These are phyloP conservation scores for Zygosaccharomyces sapae DNA, from an alignment of 1,139 yeast species.

Conservation along the genomic window DNA sequence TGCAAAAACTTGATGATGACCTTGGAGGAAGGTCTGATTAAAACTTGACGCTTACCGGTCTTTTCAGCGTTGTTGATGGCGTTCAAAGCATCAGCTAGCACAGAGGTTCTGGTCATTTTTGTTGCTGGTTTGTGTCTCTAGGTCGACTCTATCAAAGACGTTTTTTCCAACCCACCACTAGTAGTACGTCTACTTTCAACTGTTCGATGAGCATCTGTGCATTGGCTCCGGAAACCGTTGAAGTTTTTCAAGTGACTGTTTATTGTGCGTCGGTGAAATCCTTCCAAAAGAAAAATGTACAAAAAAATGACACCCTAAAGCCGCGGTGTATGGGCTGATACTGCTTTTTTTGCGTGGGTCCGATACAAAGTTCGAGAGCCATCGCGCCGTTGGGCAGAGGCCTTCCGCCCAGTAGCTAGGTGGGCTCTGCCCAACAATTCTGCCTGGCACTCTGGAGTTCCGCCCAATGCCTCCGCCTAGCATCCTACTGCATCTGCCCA, in stretches of 20 bases:
- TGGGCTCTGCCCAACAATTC: neutral
- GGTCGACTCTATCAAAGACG: neutral
- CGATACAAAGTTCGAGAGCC: neutral
- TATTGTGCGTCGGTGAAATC: neutral
- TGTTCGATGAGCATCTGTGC: neutral
- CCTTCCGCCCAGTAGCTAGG: neutral
- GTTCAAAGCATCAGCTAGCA: conserved; percentile 98
- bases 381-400: neutral
- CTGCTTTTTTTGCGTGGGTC: conserved; percentile 4
- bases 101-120: conserved; percentile 96
- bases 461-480: neutral
- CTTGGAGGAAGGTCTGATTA: conserved; percentile 98
- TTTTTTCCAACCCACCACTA: neutral
- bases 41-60: conserved; percentile 99
- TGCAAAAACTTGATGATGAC: conserved; percentile 95
- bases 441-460: neutral
- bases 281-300: neutral
- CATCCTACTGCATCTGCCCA: neutral
- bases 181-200: neutral
- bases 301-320: neutral
- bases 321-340: conserved; percentile 7
- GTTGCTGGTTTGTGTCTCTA: conserved; percentile 6
- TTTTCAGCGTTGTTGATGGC: conserved; percentile 99
- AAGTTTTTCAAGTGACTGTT: conserved; percentile 15
- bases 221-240: neutral